Percentiles rank a stretch among this genome's conserved stretches.
Evolutionary conservation across 768 basidiomycete species (phyloP).

Genomic region (Coprinopsis cinerea): DNA sequence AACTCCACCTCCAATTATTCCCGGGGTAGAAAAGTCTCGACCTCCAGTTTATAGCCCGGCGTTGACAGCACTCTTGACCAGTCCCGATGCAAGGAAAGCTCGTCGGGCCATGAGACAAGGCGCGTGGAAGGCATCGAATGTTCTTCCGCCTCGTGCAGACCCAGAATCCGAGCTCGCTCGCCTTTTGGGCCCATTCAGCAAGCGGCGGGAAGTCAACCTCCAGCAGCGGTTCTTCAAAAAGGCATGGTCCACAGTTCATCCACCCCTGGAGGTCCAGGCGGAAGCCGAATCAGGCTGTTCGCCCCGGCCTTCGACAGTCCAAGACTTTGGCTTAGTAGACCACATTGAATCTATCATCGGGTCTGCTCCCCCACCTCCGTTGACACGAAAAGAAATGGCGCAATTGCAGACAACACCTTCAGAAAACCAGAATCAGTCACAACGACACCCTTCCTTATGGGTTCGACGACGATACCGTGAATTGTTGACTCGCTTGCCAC

Average conservation of each 20-base stretch:
- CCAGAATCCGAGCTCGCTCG: slow-evolving; percentile 52
- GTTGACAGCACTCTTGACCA: slow-evolving; percentile 57
- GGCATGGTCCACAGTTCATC: slow-evolving; percentile 49
- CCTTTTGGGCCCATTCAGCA: slow-evolving; percentile 62
- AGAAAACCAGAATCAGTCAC: neutral
- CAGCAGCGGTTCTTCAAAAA: slow-evolving; percentile 57
- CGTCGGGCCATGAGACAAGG: slow-evolving; percentile 37
- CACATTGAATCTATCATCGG: slow-evolving; percentile 43
- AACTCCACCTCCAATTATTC: slow-evolving; percentile 44
- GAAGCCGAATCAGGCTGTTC: no score
- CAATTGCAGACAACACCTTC: neutral
- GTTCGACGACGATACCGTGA: slow-evolving; percentile 49
- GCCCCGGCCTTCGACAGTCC: slow-evolving; percentile 29
- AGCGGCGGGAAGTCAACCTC: slow-evolving; percentile 67
- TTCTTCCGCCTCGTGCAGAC: slow-evolving; percentile 51
- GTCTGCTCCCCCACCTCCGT: slow-evolving; percentile 19
- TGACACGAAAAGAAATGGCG: slow-evolving; percentile 31
- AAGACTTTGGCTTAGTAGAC: slow-evolving; percentile 35
- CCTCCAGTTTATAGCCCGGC: slow-evolving; percentile 63
- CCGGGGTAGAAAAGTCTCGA: slow-evolving; percentile 44
- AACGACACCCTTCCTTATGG: slow-evolving; percentile 39
- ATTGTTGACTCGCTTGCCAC: slow-evolving; percentile 56
- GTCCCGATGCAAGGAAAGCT: slow-evolving; percentile 33
- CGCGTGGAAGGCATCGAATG: slow-evolving; percentile 45
- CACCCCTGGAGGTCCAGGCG: slow-evolving; percentile 48